Percentiles rank a stretch among this genome's conserved stretches.
Conservation (phyloP, 805 yeast genomes). For the Zygosaccharomyces siamensis region DNA sequence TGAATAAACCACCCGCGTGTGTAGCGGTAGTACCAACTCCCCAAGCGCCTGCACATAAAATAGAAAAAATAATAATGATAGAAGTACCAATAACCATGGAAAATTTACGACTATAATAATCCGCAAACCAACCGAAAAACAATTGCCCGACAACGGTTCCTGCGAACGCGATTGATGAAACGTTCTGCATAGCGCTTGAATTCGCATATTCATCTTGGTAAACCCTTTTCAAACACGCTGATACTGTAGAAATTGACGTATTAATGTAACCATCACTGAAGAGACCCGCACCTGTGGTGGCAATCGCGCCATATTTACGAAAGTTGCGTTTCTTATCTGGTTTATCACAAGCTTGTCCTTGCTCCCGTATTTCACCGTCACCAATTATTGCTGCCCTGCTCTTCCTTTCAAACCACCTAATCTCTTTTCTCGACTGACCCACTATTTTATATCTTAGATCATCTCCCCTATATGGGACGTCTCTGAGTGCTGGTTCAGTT, state of each 20-base stretch:
- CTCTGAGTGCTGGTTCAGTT: slow-evolving; percentile 38
- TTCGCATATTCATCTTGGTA: slow-evolving; percentile 59
- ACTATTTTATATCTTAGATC: slow-evolving; percentile 42
- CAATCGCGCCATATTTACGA: slow-evolving; percentile 55
- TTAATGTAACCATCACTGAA: slow-evolving; percentile 93
- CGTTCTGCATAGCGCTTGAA: slow-evolving; percentile 71
- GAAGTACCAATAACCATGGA: slow-evolving; percentile 80
- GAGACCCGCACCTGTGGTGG: slow-evolving; percentile 86
- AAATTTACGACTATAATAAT: slow-evolving; percentile 69
- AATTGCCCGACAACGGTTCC: slow-evolving; percentile 90
- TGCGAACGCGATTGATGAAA: slow-evolving; percentile 82
- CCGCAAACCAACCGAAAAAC: slow-evolving; percentile 74
- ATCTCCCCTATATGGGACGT: slow-evolving; percentile 42
- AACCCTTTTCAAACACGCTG: slow-evolving; percentile 59
- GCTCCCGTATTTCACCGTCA: not conserved
- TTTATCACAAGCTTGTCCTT: not conserved
- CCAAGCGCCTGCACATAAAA: slow-evolving; percentile 83
- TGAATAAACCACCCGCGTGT: slow-evolving; percentile 65
- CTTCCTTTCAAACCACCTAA: slow-evolving; percentile 36
- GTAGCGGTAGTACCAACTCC: slow-evolving; percentile 56
- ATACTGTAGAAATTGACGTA: slow-evolving; percentile 74
- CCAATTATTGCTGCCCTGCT: slow-evolving; percentile 5
- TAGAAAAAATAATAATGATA: slow-evolving; percentile 70
- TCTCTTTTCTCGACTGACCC: slow-evolving; percentile 40
- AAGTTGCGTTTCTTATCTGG: not conserved